Evolutionary conservation across 345 rosid species (phyloP).

Genomic region (Salix purpurea): DNA sequence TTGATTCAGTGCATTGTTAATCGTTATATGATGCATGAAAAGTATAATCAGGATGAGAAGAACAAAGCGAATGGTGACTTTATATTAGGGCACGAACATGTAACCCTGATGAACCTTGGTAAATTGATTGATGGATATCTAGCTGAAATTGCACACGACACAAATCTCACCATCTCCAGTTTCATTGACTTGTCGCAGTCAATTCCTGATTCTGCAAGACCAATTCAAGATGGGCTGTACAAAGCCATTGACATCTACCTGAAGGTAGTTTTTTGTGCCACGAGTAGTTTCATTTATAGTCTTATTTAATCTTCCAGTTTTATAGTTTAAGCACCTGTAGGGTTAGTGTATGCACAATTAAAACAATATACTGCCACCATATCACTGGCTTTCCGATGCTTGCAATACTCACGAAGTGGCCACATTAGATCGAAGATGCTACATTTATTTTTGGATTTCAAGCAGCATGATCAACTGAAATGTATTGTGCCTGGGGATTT

Average conservation of each 20-base stretch:
- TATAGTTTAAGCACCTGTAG: neutral
- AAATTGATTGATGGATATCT: slow-evolving; percentile 70
- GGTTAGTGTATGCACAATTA: neutral
- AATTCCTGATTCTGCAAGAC: slow-evolving; percentile 70
- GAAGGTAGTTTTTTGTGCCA: slow-evolving; percentile 42
- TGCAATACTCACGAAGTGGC: neutral
- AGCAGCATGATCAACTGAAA: no score
- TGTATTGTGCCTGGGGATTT: neutral
- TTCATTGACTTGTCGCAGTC: slow-evolving; percentile 52
- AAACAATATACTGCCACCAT: neutral
- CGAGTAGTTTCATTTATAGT: neutral
- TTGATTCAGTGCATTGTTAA: slow-evolving; percentile 53
- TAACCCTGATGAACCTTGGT: slow-evolving; percentile 56
- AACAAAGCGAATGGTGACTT: slow-evolving; percentile 34
- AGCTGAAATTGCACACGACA: slow-evolving; percentile 47
- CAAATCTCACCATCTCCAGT: slow-evolving; percentile 41
- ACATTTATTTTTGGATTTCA: neutral
- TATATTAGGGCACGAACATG: slow-evolving; percentile 36
- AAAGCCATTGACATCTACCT: slow-evolving; percentile 76
- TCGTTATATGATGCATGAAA: slow-evolving; percentile 43
- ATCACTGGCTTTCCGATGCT: neutral
- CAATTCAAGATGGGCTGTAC: slow-evolving; percentile 70
- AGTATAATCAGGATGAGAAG: slow-evolving; percentile 31
- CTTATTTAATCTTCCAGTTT: neutral
- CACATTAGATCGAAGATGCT: neutral